A percentile compares a stretch with the other conserved stretches of the same genome.
Evolutionary conservation across 345 rosid species (phyloP).

Genomic region (Fremontodendron californicum): DNA sequence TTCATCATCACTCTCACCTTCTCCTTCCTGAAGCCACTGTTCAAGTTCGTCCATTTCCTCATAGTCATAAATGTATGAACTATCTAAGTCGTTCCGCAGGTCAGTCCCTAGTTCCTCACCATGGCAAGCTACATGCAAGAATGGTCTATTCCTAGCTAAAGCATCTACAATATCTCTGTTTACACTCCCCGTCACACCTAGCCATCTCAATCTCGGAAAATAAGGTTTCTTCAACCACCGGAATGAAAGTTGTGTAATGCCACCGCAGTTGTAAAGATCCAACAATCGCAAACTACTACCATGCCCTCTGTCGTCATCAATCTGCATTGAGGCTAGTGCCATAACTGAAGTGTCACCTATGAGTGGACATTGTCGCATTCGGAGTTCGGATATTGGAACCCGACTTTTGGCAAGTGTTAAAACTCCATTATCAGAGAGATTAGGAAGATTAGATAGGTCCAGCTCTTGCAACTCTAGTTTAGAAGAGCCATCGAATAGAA

Average conservation of each 20-base stretch:
- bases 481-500: conserved; percentile 61
- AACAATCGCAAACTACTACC: conserved; percentile 58
- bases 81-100: conserved; percentile 52
- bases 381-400: conserved; percentile 61
- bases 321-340: conserved; percentile 80
- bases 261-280: conserved; percentile 72
- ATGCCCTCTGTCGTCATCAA: conserved; percentile 53
- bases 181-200: conserved; percentile 73
- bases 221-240: conserved; percentile 81
- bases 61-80: conserved; percentile 35
- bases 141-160: conserved; percentile 65
- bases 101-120: conserved; percentile 77
- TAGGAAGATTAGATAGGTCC: conserved; percentile 75
- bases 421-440: conserved; percentile 63
- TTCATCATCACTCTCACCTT: conserved; percentile 27
- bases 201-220: conserved; percentile 79
- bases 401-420: conserved; percentile 55
- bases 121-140: conserved; percentile 54
- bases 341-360: conserved; percentile 76
- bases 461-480: conserved; percentile 57
- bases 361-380: conserved; percentile 77
- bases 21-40: conserved; percentile 45
- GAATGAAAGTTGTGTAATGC: conserved; percentile 66
- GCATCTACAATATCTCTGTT: conserved; percentile 77
- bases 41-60: conserved; percentile 57